A percentile compares a stretch with the other conserved stretches of the same genome.
Evolutionary conservation across 345 rosid genomes (phyloP).

Genomic region (Capsella bursapastoris): DNA sequence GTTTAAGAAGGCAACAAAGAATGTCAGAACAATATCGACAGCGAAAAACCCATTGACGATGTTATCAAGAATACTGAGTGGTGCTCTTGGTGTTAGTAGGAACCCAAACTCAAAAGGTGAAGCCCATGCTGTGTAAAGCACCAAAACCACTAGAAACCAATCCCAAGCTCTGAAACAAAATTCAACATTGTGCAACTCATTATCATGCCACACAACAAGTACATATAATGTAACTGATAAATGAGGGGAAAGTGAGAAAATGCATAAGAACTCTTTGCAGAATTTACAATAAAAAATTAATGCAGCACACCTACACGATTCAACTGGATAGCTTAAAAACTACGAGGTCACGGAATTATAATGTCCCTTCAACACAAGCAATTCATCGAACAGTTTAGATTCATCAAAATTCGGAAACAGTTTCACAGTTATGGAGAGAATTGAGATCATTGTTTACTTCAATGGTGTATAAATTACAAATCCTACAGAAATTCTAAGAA

Average conservation of each 20-base stretch:
- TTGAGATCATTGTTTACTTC: neutral
- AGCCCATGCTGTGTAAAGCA: slow-evolving; percentile 88
- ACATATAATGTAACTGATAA: neutral
- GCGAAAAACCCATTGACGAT: slow-evolving; percentile 69
- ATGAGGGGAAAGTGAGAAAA: neutral
- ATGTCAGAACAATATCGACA: slow-evolving; percentile 73
- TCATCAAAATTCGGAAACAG: slow-evolving; percentile 8
- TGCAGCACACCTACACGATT: neutral
- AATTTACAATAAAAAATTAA: neutral
- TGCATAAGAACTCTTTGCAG: neutral
- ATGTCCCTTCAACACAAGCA: slow-evolving; percentile 19
- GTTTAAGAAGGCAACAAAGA: slow-evolving; percentile 90
- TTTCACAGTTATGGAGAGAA: neutral
- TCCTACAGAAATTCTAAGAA: neutral
- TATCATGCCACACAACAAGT: neutral
- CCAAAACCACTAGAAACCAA: slow-evolving; percentile 67
- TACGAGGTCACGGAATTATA: neutral
- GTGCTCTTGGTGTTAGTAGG: slow-evolving; percentile 49
- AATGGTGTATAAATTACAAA: neutral
- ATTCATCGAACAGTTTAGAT: slow-evolving; percentile 32
- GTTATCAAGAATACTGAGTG: slow-evolving; percentile 60
- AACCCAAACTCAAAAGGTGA: slow-evolving; percentile 91
- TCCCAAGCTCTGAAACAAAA: slow-evolving; percentile 64
- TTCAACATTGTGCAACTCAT: neutral
- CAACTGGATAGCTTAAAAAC: neutral